Evolutionary conservation across 352 stramenopile genomes (phyloP), one percentile per base, ranked within the genome.

Genomic region (Pythium inflatum): DNA sequence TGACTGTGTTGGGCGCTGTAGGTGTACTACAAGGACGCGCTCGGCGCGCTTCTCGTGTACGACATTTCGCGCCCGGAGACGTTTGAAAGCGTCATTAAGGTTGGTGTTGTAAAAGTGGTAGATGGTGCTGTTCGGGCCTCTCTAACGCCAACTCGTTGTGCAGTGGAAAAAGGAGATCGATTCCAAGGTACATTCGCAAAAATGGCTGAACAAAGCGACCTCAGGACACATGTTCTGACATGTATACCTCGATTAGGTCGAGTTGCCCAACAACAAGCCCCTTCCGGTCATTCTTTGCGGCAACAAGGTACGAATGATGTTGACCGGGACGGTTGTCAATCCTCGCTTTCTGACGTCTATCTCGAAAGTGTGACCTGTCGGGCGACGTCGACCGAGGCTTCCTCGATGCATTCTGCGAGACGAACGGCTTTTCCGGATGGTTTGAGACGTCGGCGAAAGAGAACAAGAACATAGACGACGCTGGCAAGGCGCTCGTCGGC

Each of bases 101-200:
- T 92, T 65, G 25, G 60, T 3, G 36, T 56, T 51, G 43, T 48
- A 20, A 20, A 24, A 51, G 8, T 43, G 36, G 12, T 43, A 20
- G 36, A 43, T 24, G n/a, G 22, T 51, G 20, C 16, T 13, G 43
- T 31, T 31, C 18, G 43, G n/a, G n/a, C n/a, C n/a, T n/a, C n/a
- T n/a, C n/a, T n/a, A n/a, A n/a, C n/a, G n/a, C n/a, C n/a, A n/a
- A 28, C 14, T 20, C 56, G 20, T 63, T 59, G 25, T 49, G 12
- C 40, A 96, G 85, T 98, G 94, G 94, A 98, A 98, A 76, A 90
- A 91, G 30, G 91, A 98, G 66, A 95, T 98, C 53, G 92, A 98
- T 65, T 92, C 93, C 6, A 98, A 98, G 75, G 90, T 87, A 62
- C 30, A 31, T 62, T 31, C 14, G 16, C 16, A 22, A 3, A n/a